Evolutionary conservation across 2,329 filamentous ascomycete genomes (phyloP).

Genomic region (Diaporthe nobilis): DNA sequence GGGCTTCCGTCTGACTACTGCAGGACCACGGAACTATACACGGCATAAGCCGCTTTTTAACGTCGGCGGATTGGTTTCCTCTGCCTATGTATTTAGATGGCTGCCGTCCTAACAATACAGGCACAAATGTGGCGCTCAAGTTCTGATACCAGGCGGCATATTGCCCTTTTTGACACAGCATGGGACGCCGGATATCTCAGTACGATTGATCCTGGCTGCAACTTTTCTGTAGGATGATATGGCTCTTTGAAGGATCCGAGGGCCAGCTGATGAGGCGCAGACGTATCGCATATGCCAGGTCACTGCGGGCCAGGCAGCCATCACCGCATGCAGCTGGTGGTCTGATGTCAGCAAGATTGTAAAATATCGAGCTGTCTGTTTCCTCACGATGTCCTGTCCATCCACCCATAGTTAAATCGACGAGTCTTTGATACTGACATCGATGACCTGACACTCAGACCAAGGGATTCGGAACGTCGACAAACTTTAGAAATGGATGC

Average conservation of each 20-base stretch:
- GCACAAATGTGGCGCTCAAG: not conserved
- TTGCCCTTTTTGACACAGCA: not conserved
- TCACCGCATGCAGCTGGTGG: not conserved
- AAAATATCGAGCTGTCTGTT: not conserved
- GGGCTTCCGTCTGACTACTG: not conserved
- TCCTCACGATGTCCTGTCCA: not conserved
- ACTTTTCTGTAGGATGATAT: not conserved
- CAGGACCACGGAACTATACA: not conserved
- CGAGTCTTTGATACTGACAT: too few relatives aligned
- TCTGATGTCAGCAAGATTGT: slow-evolving; percentile 10
- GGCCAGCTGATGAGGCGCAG: not conserved
- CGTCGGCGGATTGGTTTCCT: not conserved
- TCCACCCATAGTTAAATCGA: not conserved
- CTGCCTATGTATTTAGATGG: not conserved
- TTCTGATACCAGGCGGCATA: not conserved
- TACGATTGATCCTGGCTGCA: not conserved
- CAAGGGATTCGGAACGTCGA: not conserved
- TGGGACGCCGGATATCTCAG: too few relatives aligned
- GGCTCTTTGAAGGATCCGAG: slow-evolving; percentile 20
- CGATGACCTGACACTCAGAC: too few relatives aligned
- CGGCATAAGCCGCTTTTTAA: not conserved
- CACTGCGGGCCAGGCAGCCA: not conserved
- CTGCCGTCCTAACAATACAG: not conserved
- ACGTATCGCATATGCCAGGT: not conserved
- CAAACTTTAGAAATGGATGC: slow-evolving; percentile 5